Evolutionary conservation across 1,284 basidiomycete genomes (phyloP).

Genomic region (Ganoderma lucidum): DNA sequence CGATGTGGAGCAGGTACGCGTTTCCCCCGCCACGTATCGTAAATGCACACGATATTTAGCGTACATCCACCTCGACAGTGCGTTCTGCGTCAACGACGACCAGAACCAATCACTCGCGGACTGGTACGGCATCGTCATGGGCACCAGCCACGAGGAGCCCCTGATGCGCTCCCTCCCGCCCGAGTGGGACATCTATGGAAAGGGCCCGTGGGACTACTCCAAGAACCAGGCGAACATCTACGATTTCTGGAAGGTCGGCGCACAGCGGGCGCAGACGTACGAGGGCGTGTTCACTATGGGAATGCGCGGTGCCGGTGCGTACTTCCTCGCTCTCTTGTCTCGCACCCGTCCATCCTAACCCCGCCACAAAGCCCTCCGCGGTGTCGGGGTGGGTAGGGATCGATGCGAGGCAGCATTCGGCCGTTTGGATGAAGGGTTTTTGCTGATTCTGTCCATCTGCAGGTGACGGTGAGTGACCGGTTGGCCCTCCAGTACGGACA

Average conservation of each 20-base stretch:
- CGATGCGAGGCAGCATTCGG: too few relatives aligned
- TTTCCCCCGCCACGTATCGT: too few relatives aligned
- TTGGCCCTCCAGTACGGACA: neutral
- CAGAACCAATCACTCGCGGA: conserved; percentile 72
- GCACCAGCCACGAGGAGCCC: conserved; percentile 72
- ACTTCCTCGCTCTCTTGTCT: neutral
- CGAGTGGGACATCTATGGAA: conserved; percentile 64
- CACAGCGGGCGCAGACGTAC: conserved; percentile 60
- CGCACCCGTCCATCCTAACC: too few relatives aligned
- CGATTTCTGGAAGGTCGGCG: conserved; percentile 64
- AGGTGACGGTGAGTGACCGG: conserved; percentile 47
- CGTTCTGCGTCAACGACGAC: conserved; percentile 72
- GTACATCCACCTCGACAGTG: conserved; percentile 49
- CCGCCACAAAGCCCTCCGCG: too few relatives aligned
- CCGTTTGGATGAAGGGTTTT: neutral
- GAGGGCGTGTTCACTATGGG: conserved; percentile 71
- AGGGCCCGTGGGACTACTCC: conserved; percentile 68
- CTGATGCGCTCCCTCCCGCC: conserved; percentile 70
- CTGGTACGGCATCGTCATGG: conserved; percentile 76
- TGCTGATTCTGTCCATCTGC: conserved; percentile 31
- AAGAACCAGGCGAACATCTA: conserved; percentile 61
- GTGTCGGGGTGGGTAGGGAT: too few relatives aligned
- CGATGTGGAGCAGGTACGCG: conserved; percentile 36
- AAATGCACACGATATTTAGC: too few relatives aligned
- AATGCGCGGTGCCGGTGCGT: conserved; percentile 57